These are phyloP conservation scores for Rhizoctonia solani DNA, from an alignment of 1,284 basidiomycete genomes.

Conservation along the genomic window DNA sequence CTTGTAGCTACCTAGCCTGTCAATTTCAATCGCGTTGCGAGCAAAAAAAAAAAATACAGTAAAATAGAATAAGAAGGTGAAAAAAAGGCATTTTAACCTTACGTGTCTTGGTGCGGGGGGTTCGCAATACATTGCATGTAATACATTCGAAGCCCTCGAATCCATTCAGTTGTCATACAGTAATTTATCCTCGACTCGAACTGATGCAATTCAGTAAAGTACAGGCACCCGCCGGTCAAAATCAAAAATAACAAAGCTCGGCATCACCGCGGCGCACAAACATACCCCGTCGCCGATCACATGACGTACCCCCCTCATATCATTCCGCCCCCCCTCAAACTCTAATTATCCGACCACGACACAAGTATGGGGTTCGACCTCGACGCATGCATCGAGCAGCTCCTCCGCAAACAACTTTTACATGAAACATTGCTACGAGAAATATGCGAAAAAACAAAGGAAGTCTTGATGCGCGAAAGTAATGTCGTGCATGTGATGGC, in stretches of 20 bases:
- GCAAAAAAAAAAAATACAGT: too few relatives aligned
- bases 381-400: constrained; percentile 90
- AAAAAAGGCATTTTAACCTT: too few relatives aligned
- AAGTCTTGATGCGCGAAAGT: constrained; percentile 97
- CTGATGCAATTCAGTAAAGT: background rate
- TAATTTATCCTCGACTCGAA: background rate
- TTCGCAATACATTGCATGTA: too few relatives aligned
- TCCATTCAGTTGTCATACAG: too few relatives aligned
- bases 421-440: constrained; percentile 91
- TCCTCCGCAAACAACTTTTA: constrained; percentile 88
- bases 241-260: background rate
- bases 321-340: too few relatives aligned
- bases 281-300: too few relatives aligned
- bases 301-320: background rate
- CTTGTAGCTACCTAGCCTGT: background rate
- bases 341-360: too few relatives aligned
- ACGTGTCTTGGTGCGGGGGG: too few relatives aligned
- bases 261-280: too few relatives aligned
- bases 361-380: constrained; percentile 68
- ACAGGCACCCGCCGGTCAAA: background rate
- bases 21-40: background rate
- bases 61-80: too few relatives aligned
- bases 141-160: too few relatives aligned
- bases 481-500: constrained; percentile 98
- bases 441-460: constrained; percentile 98